Base-by-base conservation (phyloP, 441 rosid species). In the Arabidopsis lyrata region DNA sequence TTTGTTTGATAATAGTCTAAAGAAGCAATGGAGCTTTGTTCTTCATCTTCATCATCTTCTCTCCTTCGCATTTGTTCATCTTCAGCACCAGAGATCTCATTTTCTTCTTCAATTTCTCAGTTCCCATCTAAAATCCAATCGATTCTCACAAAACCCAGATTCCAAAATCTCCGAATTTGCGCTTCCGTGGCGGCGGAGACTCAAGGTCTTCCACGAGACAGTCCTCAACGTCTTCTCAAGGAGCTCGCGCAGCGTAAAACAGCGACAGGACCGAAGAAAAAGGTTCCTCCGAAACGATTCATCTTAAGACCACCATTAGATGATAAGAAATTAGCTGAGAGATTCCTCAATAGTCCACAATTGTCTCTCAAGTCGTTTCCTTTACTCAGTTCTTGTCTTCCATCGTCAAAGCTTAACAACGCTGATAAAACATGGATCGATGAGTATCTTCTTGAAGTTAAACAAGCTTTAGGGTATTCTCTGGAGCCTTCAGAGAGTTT, bases 371-470 rank as follows among this genome's bases (percentile, higher is more conserved):
- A 92, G 29, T 87, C 93, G 1, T 92, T 92, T 78, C 99, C 98
- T 75, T 69, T 92, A 6, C 75, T 95, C 67, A 90, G 96, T 61
- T 95, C 99, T 47, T 95, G 97, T 67, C 78, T 95, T 60, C 97
- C 98, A n/a, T 85, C 95, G 3, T 81, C 96, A 15, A 85, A 84
- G 68, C 85, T 90, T 16, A 95, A 95, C 86, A 88, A 77, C 83
- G 92, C 97, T 0, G 99, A 95, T 73, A 77, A 78, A 39, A 87
- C 91, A 2, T 95, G 99, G 99, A 90, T 95, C 16, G 97, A 89
- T 31, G 97, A 95, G 86, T 91, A 86, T 81, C 76, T 90, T 63
- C 87, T 92, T 2, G 98, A 95, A 72, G 98, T 93, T 4, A 95
- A 95, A 81, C 99, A 92, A 64, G 98, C 99, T 4, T 74, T 95